Evolutionary conservation across 257 asterid genomes (phyloP).

Genomic region (Plectranthus barbatus): DNA sequence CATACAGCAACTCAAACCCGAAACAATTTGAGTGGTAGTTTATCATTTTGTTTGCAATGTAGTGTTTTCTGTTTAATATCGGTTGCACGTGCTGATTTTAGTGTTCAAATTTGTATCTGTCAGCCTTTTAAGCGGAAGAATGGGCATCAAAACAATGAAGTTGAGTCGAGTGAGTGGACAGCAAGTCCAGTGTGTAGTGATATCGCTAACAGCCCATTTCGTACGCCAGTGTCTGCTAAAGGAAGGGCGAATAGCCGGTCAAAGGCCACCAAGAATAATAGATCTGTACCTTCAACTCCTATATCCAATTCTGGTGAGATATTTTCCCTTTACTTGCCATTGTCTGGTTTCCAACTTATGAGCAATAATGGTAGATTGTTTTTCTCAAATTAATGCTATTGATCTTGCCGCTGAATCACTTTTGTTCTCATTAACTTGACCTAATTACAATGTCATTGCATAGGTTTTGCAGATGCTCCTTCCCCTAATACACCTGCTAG

Average conservation of each 20-base stretch:
- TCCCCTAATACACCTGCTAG: slow-evolving; percentile 89
- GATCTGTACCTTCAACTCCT: slow-evolving; percentile 62
- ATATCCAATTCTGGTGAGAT: slow-evolving; percentile 50
- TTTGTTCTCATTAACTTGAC: background rate
- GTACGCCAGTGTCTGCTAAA: slow-evolving; percentile 68
- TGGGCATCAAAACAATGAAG: slow-evolving; percentile 37
- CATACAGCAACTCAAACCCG: background rate
- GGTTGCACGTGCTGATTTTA: slow-evolving; percentile 8
- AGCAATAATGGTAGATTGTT: background rate
- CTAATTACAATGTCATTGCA: background rate
- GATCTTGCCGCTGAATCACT: background rate
- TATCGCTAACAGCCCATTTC: slow-evolving; percentile 42
- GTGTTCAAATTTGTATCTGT: slow-evolving; percentile 14
- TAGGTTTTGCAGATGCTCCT: slow-evolving; percentile 55
- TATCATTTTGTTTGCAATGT: background rate
- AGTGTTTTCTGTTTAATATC: background rate
- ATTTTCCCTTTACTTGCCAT: background rate
- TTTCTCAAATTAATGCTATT: background rate
- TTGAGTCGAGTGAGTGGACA: slow-evolving; percentile 38
- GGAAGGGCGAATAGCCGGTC: slow-evolving; percentile 53
- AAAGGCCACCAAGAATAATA: slow-evolving; percentile 50
- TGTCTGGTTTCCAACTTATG: background rate
- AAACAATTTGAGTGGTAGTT: background rate
- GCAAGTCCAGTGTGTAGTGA: slow-evolving; percentile 44
- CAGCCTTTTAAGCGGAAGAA: slow-evolving; percentile 72